A percentile compares a stretch with the other conserved stretches of the same genome.
These are phyloP conservation scores for Fusarium robinianum DNA, from an alignment of 2,329 filamentous ascomycete species.

Conservation along the genomic window DNA sequence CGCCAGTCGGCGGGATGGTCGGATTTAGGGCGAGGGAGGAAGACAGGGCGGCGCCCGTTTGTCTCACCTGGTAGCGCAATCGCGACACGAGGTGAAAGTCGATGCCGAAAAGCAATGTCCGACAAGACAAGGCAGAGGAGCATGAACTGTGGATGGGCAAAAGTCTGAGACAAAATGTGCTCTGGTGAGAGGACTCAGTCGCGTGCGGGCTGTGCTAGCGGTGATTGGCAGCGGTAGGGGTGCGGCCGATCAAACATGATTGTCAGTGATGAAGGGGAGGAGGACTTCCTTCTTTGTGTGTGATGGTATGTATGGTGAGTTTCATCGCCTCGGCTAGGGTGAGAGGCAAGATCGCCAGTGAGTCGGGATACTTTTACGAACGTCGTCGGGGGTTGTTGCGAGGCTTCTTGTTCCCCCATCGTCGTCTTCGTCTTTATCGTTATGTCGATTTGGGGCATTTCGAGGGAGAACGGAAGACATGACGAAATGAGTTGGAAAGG, in stretches of 20 bases:
- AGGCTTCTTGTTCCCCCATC: constrained; percentile 22
- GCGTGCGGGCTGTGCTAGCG: constrained; percentile 8
- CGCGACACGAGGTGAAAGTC: constrained; percentile 15
- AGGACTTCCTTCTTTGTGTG: constrained; percentile 13
- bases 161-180: constrained; percentile 21
- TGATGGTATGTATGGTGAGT: no score
- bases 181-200: constrained; percentile 23
- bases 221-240: constrained; percentile 18
- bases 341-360: constrained; percentile 3
- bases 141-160: constrained; percentile 7
- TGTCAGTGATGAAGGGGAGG: constrained; percentile 4
- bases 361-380: constrained; percentile 24
- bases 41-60: constrained; percentile 5
- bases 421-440: constrained; percentile 7
- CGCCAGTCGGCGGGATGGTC: background rate
- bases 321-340: no score
- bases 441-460: constrained; percentile 17
- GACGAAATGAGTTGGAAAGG: constrained; percentile 21
- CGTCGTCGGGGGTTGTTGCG: constrained; percentile 9
- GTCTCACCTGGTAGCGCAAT: constrained; percentile 16
- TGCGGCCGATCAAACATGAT: constrained; percentile 1
- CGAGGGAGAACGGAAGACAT: constrained; percentile 18
- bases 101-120: constrained; percentile 24
- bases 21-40: background rate
- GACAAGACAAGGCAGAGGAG: constrained; percentile 18